Conservation (phyloP, 73 alveolate species). For the Paramecium bursaria region DNA sequence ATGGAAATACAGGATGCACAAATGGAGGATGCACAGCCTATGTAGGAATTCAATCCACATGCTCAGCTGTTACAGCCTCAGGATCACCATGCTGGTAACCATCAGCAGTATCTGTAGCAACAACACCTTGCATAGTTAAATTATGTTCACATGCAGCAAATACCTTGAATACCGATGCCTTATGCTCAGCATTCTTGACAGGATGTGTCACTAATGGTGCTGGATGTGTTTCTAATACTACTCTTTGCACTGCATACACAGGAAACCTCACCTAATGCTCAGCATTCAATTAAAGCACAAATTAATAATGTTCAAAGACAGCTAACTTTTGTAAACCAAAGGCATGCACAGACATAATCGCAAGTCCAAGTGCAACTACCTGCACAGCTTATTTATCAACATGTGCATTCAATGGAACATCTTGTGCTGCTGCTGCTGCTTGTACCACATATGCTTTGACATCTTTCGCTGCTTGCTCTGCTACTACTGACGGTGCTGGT, state of each 20-base stretch:
- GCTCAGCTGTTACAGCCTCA: constrained; percentile 12
- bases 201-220: constrained; percentile 20
- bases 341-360: too few species aligned
- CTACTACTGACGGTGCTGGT: too few species aligned
- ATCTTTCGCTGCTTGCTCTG: too few species aligned
- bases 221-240: background rate
- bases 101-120: background rate
- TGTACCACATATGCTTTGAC: too few species aligned
- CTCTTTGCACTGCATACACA: constrained; percentile 8
- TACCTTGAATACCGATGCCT: background rate
- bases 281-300: constrained; percentile 14
- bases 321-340: too few species aligned
- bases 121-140: constrained; percentile 12
- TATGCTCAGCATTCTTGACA: background rate
- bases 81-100: background rate
- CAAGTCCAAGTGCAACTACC: too few species aligned
- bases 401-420: constrained; percentile 48
- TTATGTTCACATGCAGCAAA: constrained; percentile 35
- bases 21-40: too few species aligned
- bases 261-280: background rate
- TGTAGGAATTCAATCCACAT: too few species aligned
- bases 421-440: constrained; percentile 16
- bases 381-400: constrained; percentile 50
- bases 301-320: constrained; percentile 1
- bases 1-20: background rate